These are phyloP conservation scores for Microdochium paspali DNA, from an alignment of 2,329 filamentous ascomycete species.

Conservation along the genomic window DNA sequence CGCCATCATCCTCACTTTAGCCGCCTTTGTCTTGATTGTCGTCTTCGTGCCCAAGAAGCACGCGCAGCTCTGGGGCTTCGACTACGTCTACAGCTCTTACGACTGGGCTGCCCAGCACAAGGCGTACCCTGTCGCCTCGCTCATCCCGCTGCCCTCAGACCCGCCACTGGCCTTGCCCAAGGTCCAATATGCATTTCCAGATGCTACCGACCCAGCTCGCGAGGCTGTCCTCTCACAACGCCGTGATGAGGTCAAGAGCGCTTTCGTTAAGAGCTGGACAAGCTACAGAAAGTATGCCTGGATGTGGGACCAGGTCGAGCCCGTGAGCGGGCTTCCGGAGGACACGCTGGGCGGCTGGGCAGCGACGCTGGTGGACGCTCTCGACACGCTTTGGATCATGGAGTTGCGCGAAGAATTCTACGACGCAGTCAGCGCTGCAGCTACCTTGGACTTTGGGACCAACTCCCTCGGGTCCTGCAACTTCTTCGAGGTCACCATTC, in stretches of 20 bases:
- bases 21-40: not conserved
- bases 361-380: constrained; percentile 34
- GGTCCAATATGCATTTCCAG: not conserved
- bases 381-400: constrained; percentile 30
- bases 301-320: constrained; percentile 30
- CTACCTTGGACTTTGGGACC: constrained; percentile 31
- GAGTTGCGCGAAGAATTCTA: constrained; percentile 33
- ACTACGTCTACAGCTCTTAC: not conserved
- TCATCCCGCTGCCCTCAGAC: not conserved
- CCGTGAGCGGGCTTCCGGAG: constrained; percentile 26
- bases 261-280: constrained; percentile 19
- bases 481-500: constrained; percentile 28
- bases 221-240: constrained; percentile 8
- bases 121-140: not conserved
- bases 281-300: constrained; percentile 31
- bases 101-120: constrained; percentile 1
- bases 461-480: constrained; percentile 18
- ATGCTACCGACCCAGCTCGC: not conserved
- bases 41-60: constrained; percentile 1
- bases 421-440: constrained; percentile 27
- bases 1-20: not conserved
- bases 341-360: constrained; percentile 33
- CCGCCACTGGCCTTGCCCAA: not conserved
- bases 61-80: not conserved
- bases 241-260: constrained; percentile 5